Evolutionary conservation across 2,329 filamentous ascomycete species (phyloP).

Genomic region (Cytospora leucostoma): DNA sequence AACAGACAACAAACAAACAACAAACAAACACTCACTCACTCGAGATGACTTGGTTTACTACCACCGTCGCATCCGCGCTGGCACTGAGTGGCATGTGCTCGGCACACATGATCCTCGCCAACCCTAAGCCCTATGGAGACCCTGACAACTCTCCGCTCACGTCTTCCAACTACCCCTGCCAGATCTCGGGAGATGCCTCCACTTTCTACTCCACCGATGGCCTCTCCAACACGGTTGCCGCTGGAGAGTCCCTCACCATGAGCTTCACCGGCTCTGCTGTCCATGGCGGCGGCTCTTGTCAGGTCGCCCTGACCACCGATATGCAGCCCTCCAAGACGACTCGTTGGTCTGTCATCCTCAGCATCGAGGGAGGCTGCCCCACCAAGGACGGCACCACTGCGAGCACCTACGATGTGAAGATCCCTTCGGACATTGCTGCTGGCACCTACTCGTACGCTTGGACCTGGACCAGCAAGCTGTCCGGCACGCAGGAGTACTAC

Average conservation of each 20-base stretch:
- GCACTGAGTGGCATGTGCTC: conserved; percentile 21
- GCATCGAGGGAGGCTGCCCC: conserved; percentile 58
- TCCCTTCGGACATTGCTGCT: conserved; percentile 63
- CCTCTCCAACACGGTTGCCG: conserved; percentile 60
- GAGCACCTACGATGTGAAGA: conserved; percentile 62
- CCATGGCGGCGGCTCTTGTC: conserved; percentile 75
- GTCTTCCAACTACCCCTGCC: conserved; percentile 75
- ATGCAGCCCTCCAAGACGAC: conserved; percentile 66
- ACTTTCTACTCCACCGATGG: conserved; percentile 52
- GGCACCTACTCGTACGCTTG: conserved; percentile 70
- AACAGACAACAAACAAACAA: conserved; percentile 9
- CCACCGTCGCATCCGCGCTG: conserved; percentile 26
- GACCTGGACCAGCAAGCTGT: conserved; percentile 74
- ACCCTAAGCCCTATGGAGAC: conserved; percentile 22
- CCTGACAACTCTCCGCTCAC: conserved; percentile 69
- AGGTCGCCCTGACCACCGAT: conserved; percentile 75
- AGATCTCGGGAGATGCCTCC: conserved; percentile 54
- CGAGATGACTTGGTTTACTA: conserved; percentile 22
- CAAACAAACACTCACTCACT: background rate
- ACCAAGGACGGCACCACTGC: conserved; percentile 39
- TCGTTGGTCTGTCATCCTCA: conserved; percentile 66
- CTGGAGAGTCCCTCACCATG: conserved; percentile 65
- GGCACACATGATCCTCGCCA: conserved; percentile 27
- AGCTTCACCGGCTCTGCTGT: conserved; percentile 62
- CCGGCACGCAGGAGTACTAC: conserved; percentile 80